These are phyloP conservation scores for Ajuga chamaepitys DNA, from an alignment of 257 asterid species.

Conservation along the genomic window DNA sequence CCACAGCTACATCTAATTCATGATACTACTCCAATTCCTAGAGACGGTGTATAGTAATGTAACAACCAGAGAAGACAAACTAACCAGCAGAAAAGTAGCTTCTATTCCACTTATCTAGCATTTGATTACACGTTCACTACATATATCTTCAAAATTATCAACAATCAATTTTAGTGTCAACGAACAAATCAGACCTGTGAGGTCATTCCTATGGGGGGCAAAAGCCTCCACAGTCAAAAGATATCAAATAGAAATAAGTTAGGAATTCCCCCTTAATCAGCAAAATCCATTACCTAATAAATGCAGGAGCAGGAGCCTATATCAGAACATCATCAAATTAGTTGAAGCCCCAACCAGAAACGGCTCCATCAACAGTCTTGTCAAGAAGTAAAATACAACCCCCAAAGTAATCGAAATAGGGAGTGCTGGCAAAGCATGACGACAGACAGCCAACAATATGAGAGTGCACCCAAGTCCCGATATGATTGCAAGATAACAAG, in stretches of 20 bases:
- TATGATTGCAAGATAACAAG: conserved; percentile 95
- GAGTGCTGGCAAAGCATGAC: conserved; percentile 90
- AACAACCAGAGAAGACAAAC: conserved; percentile 4
- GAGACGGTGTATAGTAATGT: not conserved
- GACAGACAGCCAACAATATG: conserved; percentile 74
- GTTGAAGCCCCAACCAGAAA: conserved; percentile 86
- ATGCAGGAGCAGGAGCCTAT: not conserved
- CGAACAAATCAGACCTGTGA: conserved; percentile 25
- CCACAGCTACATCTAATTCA: not conserved
- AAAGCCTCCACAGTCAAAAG: conserved; percentile 11
- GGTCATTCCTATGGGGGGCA: not conserved
- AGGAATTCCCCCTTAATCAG: not conserved
- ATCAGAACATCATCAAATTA: conserved; percentile 80
- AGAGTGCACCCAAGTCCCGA: conserved; percentile 92
- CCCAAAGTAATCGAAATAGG: conserved; percentile 87
- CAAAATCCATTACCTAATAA: conserved; percentile 9
- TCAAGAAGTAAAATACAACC: conserved; percentile 80
- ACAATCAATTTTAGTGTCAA: conserved; percentile 12
- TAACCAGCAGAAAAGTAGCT: not conserved
- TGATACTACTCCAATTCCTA: not conserved
- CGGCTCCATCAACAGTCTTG: conserved; percentile 87
- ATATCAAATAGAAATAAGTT: conserved; percentile 1
- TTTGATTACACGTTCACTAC: conserved; percentile 12
- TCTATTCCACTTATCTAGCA: conserved; percentile 9
- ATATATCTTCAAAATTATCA: conserved; percentile 11